phyloP scores from a whole-genome alignment of 495 filamentous ascomycete species.

The Daldinia bambusicola region DNA sequence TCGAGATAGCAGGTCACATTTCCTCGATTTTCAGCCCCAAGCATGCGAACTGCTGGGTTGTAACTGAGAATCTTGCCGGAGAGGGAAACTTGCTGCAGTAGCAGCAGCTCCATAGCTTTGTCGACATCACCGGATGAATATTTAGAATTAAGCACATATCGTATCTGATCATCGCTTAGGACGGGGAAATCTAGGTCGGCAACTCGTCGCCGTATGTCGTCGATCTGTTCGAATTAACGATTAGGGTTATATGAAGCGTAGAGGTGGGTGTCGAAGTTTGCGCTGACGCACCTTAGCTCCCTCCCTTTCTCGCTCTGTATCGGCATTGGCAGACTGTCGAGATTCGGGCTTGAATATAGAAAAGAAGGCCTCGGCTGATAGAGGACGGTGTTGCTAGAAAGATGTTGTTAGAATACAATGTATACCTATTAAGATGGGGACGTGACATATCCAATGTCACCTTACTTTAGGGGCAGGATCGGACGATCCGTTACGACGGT shows the following conservation, averaged over 20 bases:
- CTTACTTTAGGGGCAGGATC: slow-evolving; percentile 62
- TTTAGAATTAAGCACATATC: slow-evolving; percentile 72
- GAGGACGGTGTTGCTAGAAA: slow-evolving; percentile 50
- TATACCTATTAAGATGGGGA: slow-evolving; percentile 24
- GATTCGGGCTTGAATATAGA: slow-evolving; percentile 67
- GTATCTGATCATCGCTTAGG: slow-evolving; percentile 70
- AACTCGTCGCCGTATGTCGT: slow-evolving; percentile 63
- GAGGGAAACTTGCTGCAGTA: slow-evolving; percentile 79
- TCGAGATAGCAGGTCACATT: slow-evolving; percentile 93
- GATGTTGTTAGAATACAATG: slow-evolving; percentile 28
- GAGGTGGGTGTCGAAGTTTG: slow-evolving; percentile 4
- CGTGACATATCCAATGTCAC: slow-evolving; percentile 36
- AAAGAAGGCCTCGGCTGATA: slow-evolving; percentile 57
- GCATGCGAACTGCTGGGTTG: slow-evolving; percentile 72
- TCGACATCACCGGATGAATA: slow-evolving; percentile 76
- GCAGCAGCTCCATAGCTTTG: slow-evolving; percentile 77
- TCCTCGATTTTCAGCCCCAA: slow-evolving; percentile 87
- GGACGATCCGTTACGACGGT: slow-evolving; percentile 60
- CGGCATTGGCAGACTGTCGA: slow-evolving; percentile 62
- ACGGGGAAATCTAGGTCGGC: slow-evolving; percentile 61
- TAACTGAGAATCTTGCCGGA: slow-evolving; percentile 82
- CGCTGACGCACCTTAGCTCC: slow-evolving; percentile 51
- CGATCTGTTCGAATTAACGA: slow-evolving; percentile 58
- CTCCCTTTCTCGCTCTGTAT: slow-evolving; percentile 61
- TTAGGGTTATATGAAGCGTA: slow-evolving; percentile 18